phyloP scores from a whole-genome alignment of 148 eudicot species.

The Spergularia marina region DNA sequence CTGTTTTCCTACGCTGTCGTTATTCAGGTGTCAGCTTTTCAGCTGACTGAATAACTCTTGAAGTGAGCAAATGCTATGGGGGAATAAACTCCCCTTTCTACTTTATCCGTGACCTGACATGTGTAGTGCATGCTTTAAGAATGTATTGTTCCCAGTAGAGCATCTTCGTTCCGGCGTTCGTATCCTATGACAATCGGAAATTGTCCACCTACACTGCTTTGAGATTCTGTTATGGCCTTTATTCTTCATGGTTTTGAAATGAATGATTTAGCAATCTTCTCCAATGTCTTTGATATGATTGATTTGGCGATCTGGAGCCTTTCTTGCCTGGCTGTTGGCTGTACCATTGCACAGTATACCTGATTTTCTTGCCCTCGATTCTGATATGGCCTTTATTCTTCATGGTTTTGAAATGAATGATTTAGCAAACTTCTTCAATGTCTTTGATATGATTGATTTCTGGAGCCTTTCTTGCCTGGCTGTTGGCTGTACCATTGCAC shows the following conservation, averaged over 20 bases:
- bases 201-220: slow-evolving; percentile 11
- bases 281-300: background rate
- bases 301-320: background rate
- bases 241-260: slow-evolving; percentile 17
- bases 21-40: slow-evolving; percentile 11
- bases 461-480: background rate
- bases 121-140: slow-evolving; percentile 16
- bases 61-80: slow-evolving; percentile 9
- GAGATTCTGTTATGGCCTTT: slow-evolving; percentile 8
- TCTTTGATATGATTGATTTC: background rate
- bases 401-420: slow-evolving; percentile 19
- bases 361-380: slow-evolving; percentile 7
- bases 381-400: slow-evolving; percentile 1
- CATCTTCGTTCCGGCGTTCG: slow-evolving; percentile 3
- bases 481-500: background rate
- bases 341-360: background rate
- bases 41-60: background rate
- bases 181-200: background rate
- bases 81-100: slow-evolving; percentile 13
- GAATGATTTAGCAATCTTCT: slow-evolving; percentile 15
- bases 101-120: slow-evolving; percentile 11
- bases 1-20: slow-evolving; percentile 21
- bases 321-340: background rate
- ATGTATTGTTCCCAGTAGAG: slow-evolving; percentile 15
- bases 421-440: slow-evolving; percentile 16